Conservation (phyloP, 495 filamentous ascomycete genomes). For the Elasticomyces elasticus region DNA sequence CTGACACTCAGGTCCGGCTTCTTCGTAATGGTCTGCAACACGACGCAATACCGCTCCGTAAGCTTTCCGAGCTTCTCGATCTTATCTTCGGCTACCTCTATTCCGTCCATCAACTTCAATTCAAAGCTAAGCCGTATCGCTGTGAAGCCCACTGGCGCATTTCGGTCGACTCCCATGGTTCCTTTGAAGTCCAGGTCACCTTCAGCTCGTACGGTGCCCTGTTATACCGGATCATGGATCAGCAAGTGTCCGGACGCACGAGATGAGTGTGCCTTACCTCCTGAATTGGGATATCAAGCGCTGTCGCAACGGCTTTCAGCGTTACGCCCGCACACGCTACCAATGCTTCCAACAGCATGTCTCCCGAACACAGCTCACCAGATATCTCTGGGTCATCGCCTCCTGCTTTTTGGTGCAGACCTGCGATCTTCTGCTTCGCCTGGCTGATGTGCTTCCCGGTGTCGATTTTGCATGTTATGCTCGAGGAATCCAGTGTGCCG, state of each 20-base stretch:
- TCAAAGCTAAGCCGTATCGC: conserved; percentile 29
- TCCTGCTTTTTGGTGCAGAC: conserved; percentile 31
- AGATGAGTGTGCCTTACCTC: no score
- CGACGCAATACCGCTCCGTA: conserved; percentile 34
- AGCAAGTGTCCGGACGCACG: no score
- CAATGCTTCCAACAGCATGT: conserved; percentile 35
- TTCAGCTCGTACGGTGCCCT: conserved; percentile 30
- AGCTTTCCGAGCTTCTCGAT: conserved; percentile 32
- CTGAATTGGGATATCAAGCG: conserved; percentile 26
- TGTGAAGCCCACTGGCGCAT: conserved; percentile 32
- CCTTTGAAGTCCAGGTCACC: conserved; percentile 35
- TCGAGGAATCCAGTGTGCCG: conserved; percentile 28
- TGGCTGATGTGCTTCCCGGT: conserved; percentile 27
- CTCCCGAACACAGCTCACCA: conserved; percentile 33
- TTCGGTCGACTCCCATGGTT: conserved; percentile 32
- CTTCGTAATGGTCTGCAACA: conserved; percentile 32
- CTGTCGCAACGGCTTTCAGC: conserved; percentile 32
- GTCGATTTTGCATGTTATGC: conserved; percentile 30
- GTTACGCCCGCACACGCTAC: conserved; percentile 35
- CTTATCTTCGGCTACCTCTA: conserved; percentile 24
- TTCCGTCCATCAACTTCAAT: conserved; percentile 24
- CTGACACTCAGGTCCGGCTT: conserved; percentile 28
- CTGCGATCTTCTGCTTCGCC: conserved; percentile 24
- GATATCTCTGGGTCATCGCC: conserved; percentile 30
- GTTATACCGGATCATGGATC: no score